Evolutionary conservation across 257 asterid genomes (phyloP), one percentile per base, ranked within the genome.

Genomic region (Forsythia viridissima): DNA sequence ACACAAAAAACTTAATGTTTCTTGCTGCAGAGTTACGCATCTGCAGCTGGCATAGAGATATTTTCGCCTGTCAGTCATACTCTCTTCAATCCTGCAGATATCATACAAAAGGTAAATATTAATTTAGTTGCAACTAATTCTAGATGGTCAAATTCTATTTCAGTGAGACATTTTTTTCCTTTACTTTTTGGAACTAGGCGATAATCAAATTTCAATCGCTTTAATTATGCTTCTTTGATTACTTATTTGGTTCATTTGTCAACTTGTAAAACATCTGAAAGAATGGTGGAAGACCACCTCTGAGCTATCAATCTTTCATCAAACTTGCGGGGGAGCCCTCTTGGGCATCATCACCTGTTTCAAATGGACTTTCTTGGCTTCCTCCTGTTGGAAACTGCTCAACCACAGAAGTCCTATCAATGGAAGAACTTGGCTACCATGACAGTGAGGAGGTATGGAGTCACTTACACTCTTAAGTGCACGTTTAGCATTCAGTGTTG

Each of bases 31-130:
- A 86, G 68, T 69, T 80, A 85, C 78, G 94, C 94, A 75, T 70
- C 86, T 76, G 81, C 75, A 77, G 85, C 90, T 79, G 92, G 91
- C 61, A 78, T 93, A 48, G 97, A 95, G 84, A 80, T 90, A 48
- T 92, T 90, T 84, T 89, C 97, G 79, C 96, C 99, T 3, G 97
- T 93, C 83, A 93, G 99, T 74, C 98, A 95, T 81, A 93, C 99
- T 41, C 88, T 95, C 57, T 95, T 92, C 85, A 74, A 88, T 85
- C 99, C 99, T 84, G 92, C 93, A 36, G 97, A 93, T 79, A 87
- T 95, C 67, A 87, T 93, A 79, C 77, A 77, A 74, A 95, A 95
- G 97, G 99, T 92, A 81, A 24, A 72, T 65, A 24, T 74, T 65
- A 43, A 18, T 42, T 7, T 39, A 20, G 72, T 38, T 59, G 2